These are phyloP conservation scores for Begonia peltatifolia DNA, from an alignment of 306 rosid species.

Conservation along the genomic window DNA sequence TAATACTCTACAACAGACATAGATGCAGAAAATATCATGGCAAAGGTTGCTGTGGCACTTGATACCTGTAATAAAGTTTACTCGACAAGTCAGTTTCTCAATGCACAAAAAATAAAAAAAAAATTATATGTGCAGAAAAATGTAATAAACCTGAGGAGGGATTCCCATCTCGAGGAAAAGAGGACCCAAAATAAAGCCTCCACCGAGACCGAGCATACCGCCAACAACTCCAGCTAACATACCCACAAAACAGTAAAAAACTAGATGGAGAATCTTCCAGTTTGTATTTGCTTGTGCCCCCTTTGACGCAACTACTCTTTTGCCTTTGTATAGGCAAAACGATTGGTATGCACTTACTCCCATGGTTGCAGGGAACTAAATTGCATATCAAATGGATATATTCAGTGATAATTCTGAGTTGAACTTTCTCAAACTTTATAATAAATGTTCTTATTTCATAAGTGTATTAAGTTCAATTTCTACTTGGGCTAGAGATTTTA, in stretches of 20 bases:
- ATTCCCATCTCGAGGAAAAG: conserved; percentile 83
- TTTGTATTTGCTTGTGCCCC: conserved; percentile 30
- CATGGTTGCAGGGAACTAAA: conserved; percentile 64
- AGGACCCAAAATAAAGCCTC: conserved; percentile 94
- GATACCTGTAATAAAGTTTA: conserved; percentile 53
- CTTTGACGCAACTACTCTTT: conserved; percentile 44
- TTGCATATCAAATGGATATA: not conserved
- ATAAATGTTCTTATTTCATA: too few relatives aligned
- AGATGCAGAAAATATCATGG: conserved; percentile 94
- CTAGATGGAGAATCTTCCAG: conserved; percentile 37
- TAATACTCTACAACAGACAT: conserved; percentile 95
- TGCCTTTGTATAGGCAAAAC: conserved; percentile 53
- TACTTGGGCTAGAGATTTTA: conserved; percentile 3
- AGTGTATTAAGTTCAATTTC: too few relatives aligned
- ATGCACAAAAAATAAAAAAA: too few relatives aligned
- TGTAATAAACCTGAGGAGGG: conserved; percentile 71
- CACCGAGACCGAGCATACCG: conserved; percentile 90
- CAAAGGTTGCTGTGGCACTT: conserved; percentile 92
- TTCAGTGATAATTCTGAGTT: too few relatives aligned
- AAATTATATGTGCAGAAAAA: too few relatives aligned
- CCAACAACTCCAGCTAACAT: conserved; percentile 77
- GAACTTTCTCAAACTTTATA: too few relatives aligned
- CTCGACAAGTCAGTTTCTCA: too few relatives aligned
- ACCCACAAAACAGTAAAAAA: conserved; percentile 46
- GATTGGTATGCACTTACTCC: conserved; percentile 84